These are phyloP conservation scores for Fusarium solani-melongenae DNA, from an alignment of 2,329 filamentous ascomycete species.

Conservation along the genomic window DNA sequence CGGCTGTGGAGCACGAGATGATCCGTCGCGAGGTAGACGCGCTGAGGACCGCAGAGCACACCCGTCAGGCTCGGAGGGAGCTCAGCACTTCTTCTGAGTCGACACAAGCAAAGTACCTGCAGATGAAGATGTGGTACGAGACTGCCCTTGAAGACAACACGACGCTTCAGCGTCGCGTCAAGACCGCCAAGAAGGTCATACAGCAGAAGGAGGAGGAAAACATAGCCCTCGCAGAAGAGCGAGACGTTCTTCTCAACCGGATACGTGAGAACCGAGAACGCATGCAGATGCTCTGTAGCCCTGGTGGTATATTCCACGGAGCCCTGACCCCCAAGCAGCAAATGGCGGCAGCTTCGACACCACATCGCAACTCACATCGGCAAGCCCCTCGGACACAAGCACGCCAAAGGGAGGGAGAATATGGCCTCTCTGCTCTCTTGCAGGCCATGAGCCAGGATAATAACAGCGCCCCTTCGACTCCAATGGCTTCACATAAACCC, in stretches of 20 bases:
- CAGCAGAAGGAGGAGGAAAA: conserved; percentile 82
- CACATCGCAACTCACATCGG: conserved; percentile 61
- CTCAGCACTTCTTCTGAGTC: conserved; percentile 64
- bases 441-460: conserved; percentile 81
- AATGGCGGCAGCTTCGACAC: conserved; percentile 50
- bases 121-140: conserved; percentile 75
- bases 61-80: conserved; percentile 68
- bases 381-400: conserved; percentile 60
- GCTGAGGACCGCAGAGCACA: conserved; percentile 78
- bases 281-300: conserved; percentile 81
- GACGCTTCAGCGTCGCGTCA: conserved; percentile 71
- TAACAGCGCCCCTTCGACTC: conserved; percentile 79
- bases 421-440: conserved; percentile 82
- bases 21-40: conserved; percentile 89
- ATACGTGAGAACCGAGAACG: conserved; percentile 93
- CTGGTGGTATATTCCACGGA: conserved; percentile 74
- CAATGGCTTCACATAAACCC: conserved; percentile 60
- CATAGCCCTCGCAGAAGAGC: conserved; percentile 77
- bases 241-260: conserved; percentile 79
- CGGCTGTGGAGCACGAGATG: conserved; percentile 92
- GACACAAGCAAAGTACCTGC: conserved; percentile 64
- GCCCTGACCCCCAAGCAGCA: conserved; percentile 69
- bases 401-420: conserved; percentile 63
- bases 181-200: conserved; percentile 81
- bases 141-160: conserved; percentile 74